phyloP scores from a whole-genome alignment of 345 rosid genomes.

The Syzygium grande region DNA sequence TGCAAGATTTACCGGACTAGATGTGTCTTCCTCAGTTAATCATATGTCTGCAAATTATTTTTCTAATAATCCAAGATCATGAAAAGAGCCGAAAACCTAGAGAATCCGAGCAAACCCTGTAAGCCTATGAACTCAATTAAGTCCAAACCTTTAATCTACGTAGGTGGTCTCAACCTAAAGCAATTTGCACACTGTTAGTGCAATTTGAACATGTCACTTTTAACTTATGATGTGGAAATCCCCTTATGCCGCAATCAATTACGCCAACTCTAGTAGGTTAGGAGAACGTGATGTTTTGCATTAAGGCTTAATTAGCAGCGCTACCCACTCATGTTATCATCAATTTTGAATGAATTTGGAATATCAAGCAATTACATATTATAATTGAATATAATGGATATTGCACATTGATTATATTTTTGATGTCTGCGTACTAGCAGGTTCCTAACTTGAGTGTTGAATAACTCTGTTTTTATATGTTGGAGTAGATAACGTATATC shows the following conservation, averaged over 20 bases:
- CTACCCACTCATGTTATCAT: neutral
- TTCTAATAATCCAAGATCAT: neutral
- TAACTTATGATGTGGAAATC: neutral
- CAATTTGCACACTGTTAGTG: neutral
- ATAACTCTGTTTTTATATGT: neutral
- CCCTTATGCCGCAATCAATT: neutral
- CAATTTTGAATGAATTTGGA: no score
- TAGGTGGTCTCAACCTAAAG: neutral
- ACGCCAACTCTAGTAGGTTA: neutral
- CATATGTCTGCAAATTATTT: neutral
- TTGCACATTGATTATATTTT: neutral
- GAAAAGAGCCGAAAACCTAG: neutral
- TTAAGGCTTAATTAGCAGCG: neutral
- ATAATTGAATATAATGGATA: neutral
- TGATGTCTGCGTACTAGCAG: neutral
- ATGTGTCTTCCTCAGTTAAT: neutral
- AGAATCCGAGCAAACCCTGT: neutral
- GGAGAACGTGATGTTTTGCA: neutral
- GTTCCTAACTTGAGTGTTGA: neutral
- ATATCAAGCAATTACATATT: neutral
- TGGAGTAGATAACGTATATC: neutral
- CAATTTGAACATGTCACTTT: neutral
- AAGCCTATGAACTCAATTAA: neutral
- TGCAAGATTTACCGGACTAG: neutral
- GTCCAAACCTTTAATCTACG: neutral